These are phyloP conservation scores for Cryptosporidium ubiquitum DNA, from an alignment of 169 alveolate species.

Conservation along the genomic window DNA sequence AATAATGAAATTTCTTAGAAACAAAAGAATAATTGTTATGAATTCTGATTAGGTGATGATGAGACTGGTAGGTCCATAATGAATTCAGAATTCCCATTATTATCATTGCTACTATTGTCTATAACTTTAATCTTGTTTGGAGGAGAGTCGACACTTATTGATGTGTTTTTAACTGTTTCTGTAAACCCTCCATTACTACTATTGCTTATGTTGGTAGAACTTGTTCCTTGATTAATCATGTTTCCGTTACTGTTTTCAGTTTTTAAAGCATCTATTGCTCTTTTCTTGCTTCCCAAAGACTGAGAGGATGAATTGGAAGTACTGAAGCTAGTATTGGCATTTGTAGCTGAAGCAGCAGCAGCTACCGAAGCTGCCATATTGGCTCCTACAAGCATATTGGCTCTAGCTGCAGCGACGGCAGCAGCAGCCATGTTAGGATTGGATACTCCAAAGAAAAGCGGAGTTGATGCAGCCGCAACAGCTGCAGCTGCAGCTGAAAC, in stretches of 20 bases:
- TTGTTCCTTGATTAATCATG: not conserved
- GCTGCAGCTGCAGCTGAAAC: slow-evolving; percentile 13
- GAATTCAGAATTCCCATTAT: not conserved
- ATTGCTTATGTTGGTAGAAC: not conserved
- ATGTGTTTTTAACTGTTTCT: not conserved
- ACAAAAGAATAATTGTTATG: not conserved
- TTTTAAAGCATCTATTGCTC: slow-evolving; percentile 11
- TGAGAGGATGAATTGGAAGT: not conserved
- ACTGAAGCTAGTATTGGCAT: not conserved
- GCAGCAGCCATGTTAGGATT: slow-evolving; percentile 61
- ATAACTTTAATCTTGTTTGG: slow-evolving; percentile 34
- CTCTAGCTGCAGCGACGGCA: slow-evolving; percentile 22
- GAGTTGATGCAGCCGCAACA: slow-evolving; percentile 19
- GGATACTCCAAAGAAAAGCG: slow-evolving; percentile 53
- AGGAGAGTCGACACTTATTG: slow-evolving; percentile 1
- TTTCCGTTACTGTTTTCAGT: slow-evolving; percentile 17
- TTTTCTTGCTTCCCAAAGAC: not conserved
- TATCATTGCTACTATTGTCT: not conserved
- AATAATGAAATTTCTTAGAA: not conserved
- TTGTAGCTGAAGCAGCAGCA: slow-evolving; percentile 30
- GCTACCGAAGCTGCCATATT: not conserved
- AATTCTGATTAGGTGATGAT: not conserved
- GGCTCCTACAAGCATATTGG: slow-evolving; percentile 5
- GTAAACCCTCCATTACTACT: not conserved
- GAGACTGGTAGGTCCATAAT: not conserved